Percentiles rank a stretch among this genome's conserved stretches.
These are phyloP conservation scores for Nephelium lappaceum DNA, from an alignment of 345 rosid species.

Conservation along the genomic window DNA sequence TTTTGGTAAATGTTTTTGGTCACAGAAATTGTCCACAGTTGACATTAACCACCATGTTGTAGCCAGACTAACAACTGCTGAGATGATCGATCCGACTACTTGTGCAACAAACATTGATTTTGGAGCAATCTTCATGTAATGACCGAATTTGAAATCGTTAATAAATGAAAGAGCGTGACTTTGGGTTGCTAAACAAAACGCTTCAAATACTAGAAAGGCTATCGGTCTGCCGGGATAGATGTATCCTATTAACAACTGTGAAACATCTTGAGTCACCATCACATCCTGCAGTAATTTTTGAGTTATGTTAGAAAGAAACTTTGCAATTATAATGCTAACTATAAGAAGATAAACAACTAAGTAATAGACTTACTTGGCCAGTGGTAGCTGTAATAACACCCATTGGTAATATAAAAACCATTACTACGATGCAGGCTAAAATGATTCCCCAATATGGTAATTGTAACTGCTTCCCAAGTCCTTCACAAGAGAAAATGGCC, in stretches of 20 bases:
- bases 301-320: too few species aligned
- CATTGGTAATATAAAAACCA: conserved; percentile 27
- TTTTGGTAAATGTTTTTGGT: background rate
- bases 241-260: conserved; percentile 3
- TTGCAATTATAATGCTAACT: too few species aligned
- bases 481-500: too few species aligned
- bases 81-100: too few species aligned
- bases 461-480: conserved; percentile 31
- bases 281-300: too few species aligned
- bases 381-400: conserved; percentile 51
- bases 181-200: background rate
- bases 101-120: background rate
- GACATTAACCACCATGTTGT: conserved; percentile 5
- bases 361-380: conserved; percentile 21
- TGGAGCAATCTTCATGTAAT: background rate
- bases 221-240: conserved; percentile 13
- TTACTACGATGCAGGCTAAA: conserved; percentile 33
- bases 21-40: background rate
- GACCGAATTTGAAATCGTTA: background rate
- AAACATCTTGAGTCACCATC: background rate
- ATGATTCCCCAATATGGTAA: conserved; percentile 14
- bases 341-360: too few species aligned
- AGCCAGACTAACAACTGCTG: background rate
- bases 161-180: background rate
- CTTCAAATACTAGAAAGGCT: background rate